Percentiles rank a stretch among this genome's conserved stretches.
phyloP scores from a whole-genome alignment of 257 asterid species.

The Striga asiatica region DNA sequence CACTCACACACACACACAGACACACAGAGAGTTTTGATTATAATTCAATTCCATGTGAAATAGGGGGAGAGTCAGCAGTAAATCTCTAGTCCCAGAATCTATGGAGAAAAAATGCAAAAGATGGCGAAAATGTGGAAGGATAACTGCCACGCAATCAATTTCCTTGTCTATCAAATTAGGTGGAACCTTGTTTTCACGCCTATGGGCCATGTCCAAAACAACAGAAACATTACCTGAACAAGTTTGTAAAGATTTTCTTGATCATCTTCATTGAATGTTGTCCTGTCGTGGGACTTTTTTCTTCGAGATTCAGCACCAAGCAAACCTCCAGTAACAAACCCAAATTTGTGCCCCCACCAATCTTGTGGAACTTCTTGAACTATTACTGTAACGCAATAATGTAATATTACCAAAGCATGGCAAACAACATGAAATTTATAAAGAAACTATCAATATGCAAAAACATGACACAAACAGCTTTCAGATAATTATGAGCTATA shows the following conservation, averaged over 20 bases:
- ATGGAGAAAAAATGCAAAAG: too few relatives aligned
- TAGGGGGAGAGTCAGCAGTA: too few relatives aligned
- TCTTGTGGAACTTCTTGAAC: slow-evolving; percentile 48
- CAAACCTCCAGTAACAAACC: slow-evolving; percentile 76
- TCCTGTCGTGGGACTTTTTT: slow-evolving; percentile 43
- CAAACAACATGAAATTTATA: neutral
- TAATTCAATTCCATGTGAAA: neutral
- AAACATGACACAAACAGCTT: neutral
- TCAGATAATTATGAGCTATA: neutral
- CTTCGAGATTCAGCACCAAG: slow-evolving; percentile 74
- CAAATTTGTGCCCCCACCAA: slow-evolving; percentile 89
- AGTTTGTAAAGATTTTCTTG: slow-evolving; percentile 91
- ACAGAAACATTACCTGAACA: slow-evolving; percentile 45
- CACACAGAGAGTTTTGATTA: neutral
- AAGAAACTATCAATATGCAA: neutral
- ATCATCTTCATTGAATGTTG: slow-evolving; percentile 67
- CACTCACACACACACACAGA: neutral
- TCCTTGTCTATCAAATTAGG: neutral
- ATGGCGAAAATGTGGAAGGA: neutral
- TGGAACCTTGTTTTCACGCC: neutral
- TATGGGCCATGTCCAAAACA: neutral
- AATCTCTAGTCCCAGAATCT: too few relatives aligned
- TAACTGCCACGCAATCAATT: neutral
- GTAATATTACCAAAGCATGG: neutral
- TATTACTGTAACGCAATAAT: slow-evolving; percentile 19